Base-by-base conservation (phyloP, 441 rosid species). In the Arabidopsis lyrata region DNA sequence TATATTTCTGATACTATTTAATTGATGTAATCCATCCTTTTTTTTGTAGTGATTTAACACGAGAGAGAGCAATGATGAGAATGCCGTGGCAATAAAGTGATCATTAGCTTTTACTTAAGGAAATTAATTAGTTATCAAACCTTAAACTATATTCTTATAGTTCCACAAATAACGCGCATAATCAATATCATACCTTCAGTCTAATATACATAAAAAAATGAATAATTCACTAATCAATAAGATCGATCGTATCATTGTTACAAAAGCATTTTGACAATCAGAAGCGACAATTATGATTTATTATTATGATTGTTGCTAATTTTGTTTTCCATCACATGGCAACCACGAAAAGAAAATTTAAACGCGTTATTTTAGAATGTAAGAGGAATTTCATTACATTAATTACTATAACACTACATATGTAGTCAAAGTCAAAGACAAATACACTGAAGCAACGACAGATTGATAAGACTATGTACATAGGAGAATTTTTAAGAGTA, bases 261-360 rank as follows among this genome's bases (percentile, higher is more conserved):
- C 45, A 34, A 64, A 34, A 48, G 27, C 13, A 34, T 48, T 65
- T 20, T 13, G 22, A 65, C 34, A 6, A 65, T 8, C 47, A 35
- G 8, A 65, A 65, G 47, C 24, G 48, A 59, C 47, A 38, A 59
- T 12, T 10, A 20, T 20, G 48, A 63, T 44, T 60, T 52, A 52
- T 15, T 22, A 72, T 39, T 14, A 52, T 32, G 32, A 20, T 34
- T 2, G 31, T 44, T 63, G 63, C 32, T 20, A 36, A 36, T 62
- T 62, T 72, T 72, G 35, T 72, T 62, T 53, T 56, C 49, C 31
- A 70, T 44, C 70, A 63, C 70, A 54, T 54, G 76, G 35, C 39
- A 72, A 34, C 70, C 70, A 54, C 64, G 20, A 27, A 4, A 41
- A 38, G 2, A 7, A 3, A 72, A 62, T 31, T 18, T 29, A 41